Percentiles rank a stretch among this genome's conserved stretches.
phyloP scores from a whole-genome alignment of 2,329 filamentous ascomycete genomes.

The Microdochium bolleyi region DNA sequence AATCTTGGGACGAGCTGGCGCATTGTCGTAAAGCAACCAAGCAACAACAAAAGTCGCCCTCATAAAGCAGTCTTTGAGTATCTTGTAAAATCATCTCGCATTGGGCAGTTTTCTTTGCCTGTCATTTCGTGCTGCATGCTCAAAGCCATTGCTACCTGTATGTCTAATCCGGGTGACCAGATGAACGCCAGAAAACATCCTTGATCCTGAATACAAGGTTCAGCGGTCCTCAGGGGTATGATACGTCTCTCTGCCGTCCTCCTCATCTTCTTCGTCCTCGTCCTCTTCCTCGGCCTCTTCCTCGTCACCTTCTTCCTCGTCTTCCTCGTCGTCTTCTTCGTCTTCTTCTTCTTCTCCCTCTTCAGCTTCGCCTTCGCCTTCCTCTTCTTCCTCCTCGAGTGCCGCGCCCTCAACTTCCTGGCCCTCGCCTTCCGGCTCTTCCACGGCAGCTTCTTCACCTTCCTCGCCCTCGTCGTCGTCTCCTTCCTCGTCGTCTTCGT shows the following conservation, averaged over 20 bases:
- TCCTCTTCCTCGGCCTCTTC: slow-evolving; percentile 7
- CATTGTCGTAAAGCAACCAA: too few species aligned
- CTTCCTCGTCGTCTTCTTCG: slow-evolving; percentile 3
- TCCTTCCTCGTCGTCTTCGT: slow-evolving; percentile 1
- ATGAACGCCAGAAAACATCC: too few species aligned
- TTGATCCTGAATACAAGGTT: too few species aligned
- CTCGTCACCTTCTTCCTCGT: slow-evolving; percentile 7
- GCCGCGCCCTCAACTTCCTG: slow-evolving; percentile 1
- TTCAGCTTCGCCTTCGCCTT: slow-evolving; percentile 5
- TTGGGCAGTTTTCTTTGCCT: too few species aligned
- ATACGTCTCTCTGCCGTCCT: slow-evolving; percentile 5
- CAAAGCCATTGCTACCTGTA: too few species aligned
- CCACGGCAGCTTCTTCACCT: slow-evolving; percentile 5
- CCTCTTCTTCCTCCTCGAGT: background rate
- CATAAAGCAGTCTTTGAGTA: too few species aligned
- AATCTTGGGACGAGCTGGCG: too few species aligned
- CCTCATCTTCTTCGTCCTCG: slow-evolving; percentile 8
- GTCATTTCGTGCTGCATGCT: too few species aligned
- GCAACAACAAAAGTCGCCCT: too few species aligned
- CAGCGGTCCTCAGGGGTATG: background rate
- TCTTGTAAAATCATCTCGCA: too few species aligned
- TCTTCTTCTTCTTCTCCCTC: slow-evolving; percentile 4
- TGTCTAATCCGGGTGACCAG: too few species aligned
- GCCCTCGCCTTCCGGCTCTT: slow-evolving; percentile 5
- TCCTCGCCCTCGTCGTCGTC: slow-evolving; percentile 12